Base-by-base conservation (phyloP, 2,329 filamentous ascomycete species). In the Colletotrichum gigasporum region DNA sequence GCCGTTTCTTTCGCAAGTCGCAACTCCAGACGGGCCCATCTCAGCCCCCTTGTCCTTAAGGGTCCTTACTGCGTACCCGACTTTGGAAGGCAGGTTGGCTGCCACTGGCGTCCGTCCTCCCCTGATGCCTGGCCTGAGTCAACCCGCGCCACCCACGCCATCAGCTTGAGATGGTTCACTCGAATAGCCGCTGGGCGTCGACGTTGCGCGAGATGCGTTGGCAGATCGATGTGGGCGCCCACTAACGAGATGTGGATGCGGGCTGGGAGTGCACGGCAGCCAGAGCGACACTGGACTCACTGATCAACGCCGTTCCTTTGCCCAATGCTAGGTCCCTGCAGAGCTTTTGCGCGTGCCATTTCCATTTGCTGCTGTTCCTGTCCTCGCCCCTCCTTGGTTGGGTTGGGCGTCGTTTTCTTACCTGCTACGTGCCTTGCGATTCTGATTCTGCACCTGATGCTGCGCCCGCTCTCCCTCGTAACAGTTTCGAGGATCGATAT, bases 1-100 rank as follows among this genome's bases (percentile, higher is more conserved):
- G 47, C 61, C 61, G 61, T 48, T 60, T 64, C 56, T 64, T 34
- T 32, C 34, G 12, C 48, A 53, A 34, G 48, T 50, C 50, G 16
- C 61, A 61, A 34, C 48, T 54, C 28, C 24, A 53, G 47, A 60
- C 47, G 55, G 32, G 37, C 18, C 55, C 24, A 39, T 52, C 39
- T 20, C 26, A 37, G 7, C 20, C 57, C 24, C 45, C 34, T 24
- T 8, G 20, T 9, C 5, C 41, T 16, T 9, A 14, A 56, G 11
- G 6, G 16, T 30, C 9, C 26, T 20, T 22, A 28, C 9, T 5
- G 30, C 39, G 6, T 22, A n/a, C n/a, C n/a, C n/a, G n/a, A n/a
- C n/a, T n/a, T n/a, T n/a, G n/a, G n/a, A n/a, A n/a, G n/a, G n/a
- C n/a, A n/a, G n/a, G n/a, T n/a, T n/a, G n/a, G n/a, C n/a, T n/a